phyloP scores from a whole-genome alignment of 2,329 filamentous ascomycete genomes.

The Pseudogymnoascus sp. region DNA sequence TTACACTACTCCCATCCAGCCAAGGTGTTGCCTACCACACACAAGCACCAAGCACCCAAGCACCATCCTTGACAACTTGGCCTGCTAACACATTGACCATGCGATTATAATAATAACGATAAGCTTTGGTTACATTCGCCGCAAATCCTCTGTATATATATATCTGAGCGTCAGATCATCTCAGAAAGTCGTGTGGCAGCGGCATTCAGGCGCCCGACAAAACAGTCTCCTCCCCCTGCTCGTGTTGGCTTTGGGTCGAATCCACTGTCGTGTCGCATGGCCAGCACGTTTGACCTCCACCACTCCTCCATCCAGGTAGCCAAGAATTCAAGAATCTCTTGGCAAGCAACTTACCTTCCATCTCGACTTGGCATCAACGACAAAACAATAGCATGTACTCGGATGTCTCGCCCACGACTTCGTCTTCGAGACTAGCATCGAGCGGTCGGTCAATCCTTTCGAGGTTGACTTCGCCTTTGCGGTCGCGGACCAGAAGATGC shows the following conservation, averaged over 20 bases:
- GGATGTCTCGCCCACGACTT: conserved; percentile 23
- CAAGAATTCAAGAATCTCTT: conserved; percentile 12
- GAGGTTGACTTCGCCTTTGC: conserved; percentile 39
- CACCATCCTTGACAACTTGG: conserved; percentile 5
- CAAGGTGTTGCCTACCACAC: neutral
- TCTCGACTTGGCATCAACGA: conserved; percentile 25
- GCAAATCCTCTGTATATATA: neutral
- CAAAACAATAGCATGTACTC: conserved; percentile 28
- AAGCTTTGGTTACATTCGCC: conserved; percentile 8
- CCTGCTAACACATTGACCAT: conserved; percentile 9
- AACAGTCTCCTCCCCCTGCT: neutral
- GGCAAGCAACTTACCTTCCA: conserved; percentile 10
- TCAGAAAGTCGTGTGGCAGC: neutral
- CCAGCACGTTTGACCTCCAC: conserved; percentile 12
- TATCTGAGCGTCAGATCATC: neutral
- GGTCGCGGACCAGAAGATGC: conserved; percentile 53
- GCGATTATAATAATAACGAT: conserved; percentile 3
- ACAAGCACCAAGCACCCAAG: neutral
- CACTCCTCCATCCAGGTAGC: conserved; percentile 8
- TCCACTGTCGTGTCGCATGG: conserved; percentile 8
- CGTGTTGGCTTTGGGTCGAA: neutral
- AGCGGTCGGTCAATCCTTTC: conserved; percentile 29
- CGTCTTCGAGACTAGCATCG: conserved; percentile 20
- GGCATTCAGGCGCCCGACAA: neutral
- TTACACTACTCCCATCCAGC: neutral